Base-by-base conservation (phyloP, 257 asterid species). In the Euphrasia confusa region DNA sequence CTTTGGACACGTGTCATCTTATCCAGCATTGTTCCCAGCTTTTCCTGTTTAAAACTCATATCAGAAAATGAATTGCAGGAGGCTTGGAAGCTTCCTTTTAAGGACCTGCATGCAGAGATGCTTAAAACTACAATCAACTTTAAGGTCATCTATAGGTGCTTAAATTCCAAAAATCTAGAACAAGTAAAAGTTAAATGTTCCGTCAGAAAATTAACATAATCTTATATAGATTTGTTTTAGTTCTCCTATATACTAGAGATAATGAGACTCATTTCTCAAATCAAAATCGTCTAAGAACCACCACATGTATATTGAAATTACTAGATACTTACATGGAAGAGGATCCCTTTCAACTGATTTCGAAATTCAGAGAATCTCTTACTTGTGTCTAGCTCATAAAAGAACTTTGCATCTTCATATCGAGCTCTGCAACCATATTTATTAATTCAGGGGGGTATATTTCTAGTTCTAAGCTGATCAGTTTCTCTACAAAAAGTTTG, bases 361-460 rank as follows among this genome's bases (percentile, higher is more conserved):
- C 86, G 85, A 63, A 89, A 92, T 74, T 92, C 99, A 42, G 95
- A 86, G 78, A 83, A 86, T 67, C 80, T 81, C 77, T 76, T 89
- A 71, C 90, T 81, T 40, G 95, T 89, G 77, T 92, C 99, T 91
- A 80, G 70, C 83, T 78, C 93, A 74, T 89, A 92, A 83, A 92
- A 92, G 77, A 89, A 92, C 75, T 89, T 92, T 21, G 99, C 99
- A 81, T 92, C 99, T 78, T 92, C 99, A 75, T 84, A 92, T 42
- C 99, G 88, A 73, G 99, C 99, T 75, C 97, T 92, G 89, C 17
- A 52, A 64, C 37, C 48, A 78, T 50, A 61, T 13, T 3, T 66
- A 42, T 21, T 21, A 21, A 21, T 21, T 21, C 24, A 21, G 24
- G 24, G 24, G 24, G 24, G 24, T 57, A 45, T 63, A 40, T 35